Evolutionary conservation across 1,284 basidiomycete genomes (phyloP).

Genomic region (Trametes hirsuta): DNA sequence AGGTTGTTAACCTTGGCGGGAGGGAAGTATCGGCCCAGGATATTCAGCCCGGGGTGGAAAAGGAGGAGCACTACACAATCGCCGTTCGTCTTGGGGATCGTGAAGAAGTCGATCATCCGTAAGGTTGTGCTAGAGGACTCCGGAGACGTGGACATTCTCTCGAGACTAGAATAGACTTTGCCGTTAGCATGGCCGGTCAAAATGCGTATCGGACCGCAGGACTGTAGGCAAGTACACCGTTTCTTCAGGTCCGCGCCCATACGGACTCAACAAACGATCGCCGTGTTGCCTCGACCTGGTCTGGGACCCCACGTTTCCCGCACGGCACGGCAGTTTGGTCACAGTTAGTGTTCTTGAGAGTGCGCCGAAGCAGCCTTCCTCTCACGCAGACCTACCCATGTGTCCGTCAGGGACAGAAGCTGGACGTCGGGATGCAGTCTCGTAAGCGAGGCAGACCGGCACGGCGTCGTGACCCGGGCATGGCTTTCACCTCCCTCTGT

Average conservation of each 20-base stretch:
- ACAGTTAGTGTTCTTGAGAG: no score
- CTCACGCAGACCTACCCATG: no score
- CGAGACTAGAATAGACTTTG: constrained; percentile 44
- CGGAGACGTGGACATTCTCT: constrained; percentile 50
- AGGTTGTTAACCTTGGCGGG: constrained; percentile 68
- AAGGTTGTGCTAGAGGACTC: constrained; percentile 56
- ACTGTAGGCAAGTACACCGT: neutral
- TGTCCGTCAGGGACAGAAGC: no score
- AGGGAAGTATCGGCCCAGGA: constrained; percentile 68
- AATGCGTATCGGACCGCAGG: neutral
- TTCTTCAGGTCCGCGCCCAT: neutral
- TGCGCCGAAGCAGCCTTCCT: no score
- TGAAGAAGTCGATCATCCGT: constrained; percentile 65
- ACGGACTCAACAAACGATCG: no score
- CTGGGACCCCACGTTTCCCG: no score
- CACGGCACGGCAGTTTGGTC: no score
- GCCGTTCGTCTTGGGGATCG: constrained; percentile 62
- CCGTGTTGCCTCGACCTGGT: no score
- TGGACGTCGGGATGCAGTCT: no score
- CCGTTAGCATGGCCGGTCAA: neutral
- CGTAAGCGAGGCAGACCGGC: no score
- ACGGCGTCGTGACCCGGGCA: no score
- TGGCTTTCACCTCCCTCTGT: no score
- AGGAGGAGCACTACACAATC: constrained; percentile 69
- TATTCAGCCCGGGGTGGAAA: constrained; percentile 66